Percentiles rank a stretch among this genome's conserved stretches.
phyloP scores from a whole-genome alignment of 768 basidiomycete species.

The Podaxis sp. region DNA sequence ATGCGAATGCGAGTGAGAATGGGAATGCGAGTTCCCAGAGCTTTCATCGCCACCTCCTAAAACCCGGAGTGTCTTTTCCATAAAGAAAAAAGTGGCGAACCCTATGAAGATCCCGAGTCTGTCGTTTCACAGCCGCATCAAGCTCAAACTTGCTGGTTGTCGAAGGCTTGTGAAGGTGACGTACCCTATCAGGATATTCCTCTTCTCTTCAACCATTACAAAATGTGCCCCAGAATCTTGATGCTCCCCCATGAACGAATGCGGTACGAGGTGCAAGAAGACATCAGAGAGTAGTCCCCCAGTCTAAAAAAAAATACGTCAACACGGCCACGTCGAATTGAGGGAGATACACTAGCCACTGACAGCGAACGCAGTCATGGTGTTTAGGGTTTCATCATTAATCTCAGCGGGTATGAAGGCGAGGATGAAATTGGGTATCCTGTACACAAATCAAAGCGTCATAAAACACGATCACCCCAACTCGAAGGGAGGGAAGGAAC shows the following conservation, averaged over 20 bases:
- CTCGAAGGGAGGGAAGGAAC: conserved; percentile 31
- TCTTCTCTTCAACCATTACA: conserved; percentile 85
- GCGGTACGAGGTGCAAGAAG: conserved; percentile 88
- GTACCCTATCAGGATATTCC: conserved; percentile 89
- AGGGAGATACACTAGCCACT: conserved; percentile 25
- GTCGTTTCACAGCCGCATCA: neutral
- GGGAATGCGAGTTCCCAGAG: conserved; percentile 59
- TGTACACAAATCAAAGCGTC: conserved; percentile 27
- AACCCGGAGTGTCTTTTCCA: conserved; percentile 89
- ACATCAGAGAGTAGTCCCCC: conserved; percentile 93
- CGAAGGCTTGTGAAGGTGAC: conserved; percentile 19
- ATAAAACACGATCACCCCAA: neutral
- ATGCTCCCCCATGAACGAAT: conserved; percentile 89
- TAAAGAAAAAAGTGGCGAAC: conserved; percentile 88
- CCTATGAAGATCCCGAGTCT: conserved; percentile 84
- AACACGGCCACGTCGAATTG: neutral
- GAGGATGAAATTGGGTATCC: conserved; percentile 92
- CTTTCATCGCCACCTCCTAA: conserved; percentile 62
- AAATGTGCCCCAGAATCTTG: conserved; percentile 71
- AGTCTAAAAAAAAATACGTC: conserved; percentile 45
- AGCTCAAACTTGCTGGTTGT: neutral
- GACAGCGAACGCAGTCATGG: conserved; percentile 93
- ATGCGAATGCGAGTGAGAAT: conserved; percentile 52
- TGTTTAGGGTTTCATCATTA: conserved; percentile 80
- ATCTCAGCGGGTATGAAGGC: conserved; percentile 92